A percentile compares a stretch with the other conserved stretches of the same genome.
Conservation (phyloP, 1,139 yeast genomes). For the Candida anutae region DNA sequence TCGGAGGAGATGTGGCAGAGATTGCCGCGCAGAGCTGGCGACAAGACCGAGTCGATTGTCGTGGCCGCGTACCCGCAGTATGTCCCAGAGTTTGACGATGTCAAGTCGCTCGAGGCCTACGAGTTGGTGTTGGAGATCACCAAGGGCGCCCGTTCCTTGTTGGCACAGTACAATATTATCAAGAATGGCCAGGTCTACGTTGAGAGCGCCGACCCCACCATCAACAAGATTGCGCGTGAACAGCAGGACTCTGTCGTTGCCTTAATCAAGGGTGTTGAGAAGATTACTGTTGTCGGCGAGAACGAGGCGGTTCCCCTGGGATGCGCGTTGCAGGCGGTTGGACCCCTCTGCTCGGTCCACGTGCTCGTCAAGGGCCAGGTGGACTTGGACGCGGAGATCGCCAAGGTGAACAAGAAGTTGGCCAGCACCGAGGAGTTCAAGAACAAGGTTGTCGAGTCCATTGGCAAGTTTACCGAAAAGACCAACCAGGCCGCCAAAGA, state of each 20-base stretch:
- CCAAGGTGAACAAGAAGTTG: slow-evolving; percentile 74
- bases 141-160: slow-evolving; percentile 84
- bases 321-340: slow-evolving; percentile 77
- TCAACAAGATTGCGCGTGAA: slow-evolving; percentile 46
- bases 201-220: slow-evolving; percentile 49
- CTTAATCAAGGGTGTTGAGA: slow-evolving; percentile 82
- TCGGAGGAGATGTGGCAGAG: slow-evolving; percentile 99
- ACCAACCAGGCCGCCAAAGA: slow-evolving; percentile 80
- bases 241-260: slow-evolving; percentile 85
- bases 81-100: slow-evolving; percentile 52
- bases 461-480: slow-evolving; percentile 76
- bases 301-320: slow-evolving; percentile 68
- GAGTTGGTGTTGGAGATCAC: slow-evolving; percentile 81
- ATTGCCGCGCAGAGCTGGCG: slow-evolving; percentile 79
- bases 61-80: slow-evolving; percentile 75
- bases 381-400: slow-evolving; percentile 84
- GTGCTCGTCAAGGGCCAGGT: slow-evolving; percentile 90
- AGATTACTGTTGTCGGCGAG: slow-evolving; percentile 52
- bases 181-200: slow-evolving; percentile 83
- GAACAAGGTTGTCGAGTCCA: slow-evolving; percentile 32
- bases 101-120: slow-evolving; percentile 62
- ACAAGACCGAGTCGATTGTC: slow-evolving; percentile 61
- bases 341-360: slow-evolving; percentile 78
- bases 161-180: slow-evolving; percentile 81
- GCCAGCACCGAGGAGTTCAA: slow-evolving; percentile 47